Evolutionary conservation across 257 asterid genomes (phyloP).

Genomic region (Solanum bulbocastanum): DNA sequence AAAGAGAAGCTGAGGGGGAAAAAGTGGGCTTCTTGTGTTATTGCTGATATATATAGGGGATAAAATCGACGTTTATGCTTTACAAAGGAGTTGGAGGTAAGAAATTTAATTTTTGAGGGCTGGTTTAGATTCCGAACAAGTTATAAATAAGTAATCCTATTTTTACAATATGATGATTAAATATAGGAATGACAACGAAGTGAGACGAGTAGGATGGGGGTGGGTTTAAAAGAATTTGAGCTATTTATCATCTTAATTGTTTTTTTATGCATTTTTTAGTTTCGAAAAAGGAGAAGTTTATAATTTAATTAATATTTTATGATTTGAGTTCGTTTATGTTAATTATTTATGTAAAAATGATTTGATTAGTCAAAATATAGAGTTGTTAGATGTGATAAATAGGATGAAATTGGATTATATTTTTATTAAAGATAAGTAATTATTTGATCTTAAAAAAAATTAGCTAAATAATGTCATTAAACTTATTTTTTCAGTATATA

Average conservation of each 20-base stretch:
- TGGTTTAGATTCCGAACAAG: neutral
- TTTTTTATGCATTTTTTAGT: rapidly evolving
- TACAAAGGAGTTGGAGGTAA: neutral
- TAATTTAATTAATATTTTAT: too few relatives aligned
- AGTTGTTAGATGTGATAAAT: neutral
- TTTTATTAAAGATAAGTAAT: neutral
- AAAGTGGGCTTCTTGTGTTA: neutral
- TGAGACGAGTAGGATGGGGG: too few relatives aligned
- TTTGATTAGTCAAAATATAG: neutral
- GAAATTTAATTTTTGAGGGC: neutral
- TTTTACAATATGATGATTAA: too few relatives aligned
- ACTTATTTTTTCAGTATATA: too few relatives aligned
- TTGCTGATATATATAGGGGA: neutral
- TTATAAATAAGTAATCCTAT: too few relatives aligned
- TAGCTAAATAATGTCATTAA: too few relatives aligned
- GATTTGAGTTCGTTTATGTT: neutral
- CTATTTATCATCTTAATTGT: too few relatives aligned
- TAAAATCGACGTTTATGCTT: neutral
- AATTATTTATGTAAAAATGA: neutral
- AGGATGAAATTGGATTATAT: neutral
- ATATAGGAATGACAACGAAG: too few relatives aligned
- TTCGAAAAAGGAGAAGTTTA: rapidly evolving
- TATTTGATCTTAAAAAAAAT: too few relatives aligned
- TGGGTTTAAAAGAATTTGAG: too few relatives aligned
- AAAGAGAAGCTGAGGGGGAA: neutral